Base-by-base conservation (phyloP, 108 stramenopile genomes). In the Nitzschia sp. region DNA sequence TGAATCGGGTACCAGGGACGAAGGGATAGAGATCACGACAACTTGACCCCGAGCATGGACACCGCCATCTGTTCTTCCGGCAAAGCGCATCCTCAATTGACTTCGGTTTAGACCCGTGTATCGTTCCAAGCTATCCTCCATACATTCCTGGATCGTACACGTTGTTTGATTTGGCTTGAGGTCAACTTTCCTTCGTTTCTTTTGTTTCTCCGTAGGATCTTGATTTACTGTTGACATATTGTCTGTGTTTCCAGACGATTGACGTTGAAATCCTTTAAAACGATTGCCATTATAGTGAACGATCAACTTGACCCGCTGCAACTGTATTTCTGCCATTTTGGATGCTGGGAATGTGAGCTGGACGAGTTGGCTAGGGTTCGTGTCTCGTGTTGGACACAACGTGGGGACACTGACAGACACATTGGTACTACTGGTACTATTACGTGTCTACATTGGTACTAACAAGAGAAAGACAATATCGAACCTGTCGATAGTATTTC, bases 11-110 rank as follows among this genome's bases (percentile, higher is more conserved):
- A 41, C 37, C 38, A 52, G 24, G 3, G 51, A 37, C 14, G 53
- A 10, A 8, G 85, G 87, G n/a, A 92, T 53, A 43, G 81, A 79
- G 40, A 88, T 75, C 10, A 78, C 86, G 20, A 92, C 80, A 10
- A 92, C 88, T 78, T 92, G 91, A 15, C 86, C 85, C 8, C 82
- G 57, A 12, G 91, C 91, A 71, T 92, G 91, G 0, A 92, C 91
- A 0, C 91, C 91, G 53, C 81, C 82, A 63, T 92, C 91, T 2
- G 91, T 92, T 37, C 91, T 73, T 10, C 91, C 86, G 0, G 88
- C 86, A 65, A 82, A 85, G 2, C 82, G 76, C 8, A 89, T 57
- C 51, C 83, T 70, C n/a, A 87, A 72, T 10, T 69, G 55, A 3
- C 21, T 7, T 39, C 76, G 44, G 34, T 57, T 53, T 8, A 69